These are phyloP conservation scores for Malus hybrid DNA, from an alignment of 331 rosid species.

Conservation along the genomic window DNA sequence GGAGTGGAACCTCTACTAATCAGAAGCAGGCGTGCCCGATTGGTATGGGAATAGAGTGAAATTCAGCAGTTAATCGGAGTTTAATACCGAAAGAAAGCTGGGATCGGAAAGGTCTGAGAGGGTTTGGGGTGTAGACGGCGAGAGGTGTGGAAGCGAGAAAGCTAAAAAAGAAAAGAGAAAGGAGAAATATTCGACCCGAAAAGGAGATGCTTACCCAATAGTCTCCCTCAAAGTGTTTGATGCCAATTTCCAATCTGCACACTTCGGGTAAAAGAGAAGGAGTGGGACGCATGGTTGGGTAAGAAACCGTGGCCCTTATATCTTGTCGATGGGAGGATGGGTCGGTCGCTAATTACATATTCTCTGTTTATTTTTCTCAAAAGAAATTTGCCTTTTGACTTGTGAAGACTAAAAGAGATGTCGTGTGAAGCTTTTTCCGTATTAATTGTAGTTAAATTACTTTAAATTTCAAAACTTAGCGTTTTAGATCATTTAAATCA, in stretches of 20 bases:
- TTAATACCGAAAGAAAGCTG: background rate
- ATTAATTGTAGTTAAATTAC: no score
- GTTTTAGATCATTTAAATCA: no score
- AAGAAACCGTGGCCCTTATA: background rate
- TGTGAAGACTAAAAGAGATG: no score
- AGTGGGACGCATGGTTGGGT: background rate
- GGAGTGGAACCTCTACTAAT: conserved; percentile 8
- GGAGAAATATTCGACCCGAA: conserved; percentile 33
- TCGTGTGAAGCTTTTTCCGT: no score
- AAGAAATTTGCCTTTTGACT: background rate
- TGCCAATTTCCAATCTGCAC: conserved; percentile 18
- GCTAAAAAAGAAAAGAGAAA: conserved; percentile 12
- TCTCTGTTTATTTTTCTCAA: background rate
- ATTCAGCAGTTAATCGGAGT: conserved; percentile 4
- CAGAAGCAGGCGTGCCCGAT: background rate
- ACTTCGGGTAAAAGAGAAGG: background rate
- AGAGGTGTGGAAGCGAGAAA: conserved; percentile 1
- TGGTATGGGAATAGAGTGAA: conserved; percentile 16
- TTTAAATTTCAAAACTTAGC: no score
- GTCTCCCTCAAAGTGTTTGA: conserved; percentile 20
- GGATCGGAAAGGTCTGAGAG: conserved; percentile 2
- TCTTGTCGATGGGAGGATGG: background rate
- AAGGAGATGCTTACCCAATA: conserved; percentile 31
- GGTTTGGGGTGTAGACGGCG: background rate
- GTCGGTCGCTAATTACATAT: background rate